A percentile compares a stretch with the other conserved stretches of the same genome.
These are phyloP conservation scores for Pythium vanterpoolii DNA, from an alignment of 352 stramenopile genomes.

Conservation along the genomic window DNA sequence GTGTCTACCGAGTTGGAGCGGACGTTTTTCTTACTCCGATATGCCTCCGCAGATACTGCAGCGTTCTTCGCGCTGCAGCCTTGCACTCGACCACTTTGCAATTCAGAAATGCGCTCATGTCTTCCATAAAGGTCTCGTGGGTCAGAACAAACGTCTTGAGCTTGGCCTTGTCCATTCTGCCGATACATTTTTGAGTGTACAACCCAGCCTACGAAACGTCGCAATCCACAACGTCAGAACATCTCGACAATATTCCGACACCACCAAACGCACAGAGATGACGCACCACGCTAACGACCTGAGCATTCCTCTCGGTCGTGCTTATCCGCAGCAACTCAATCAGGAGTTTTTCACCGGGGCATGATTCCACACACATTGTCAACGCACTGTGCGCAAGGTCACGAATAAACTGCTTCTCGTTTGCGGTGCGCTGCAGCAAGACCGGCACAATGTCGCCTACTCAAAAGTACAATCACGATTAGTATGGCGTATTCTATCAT, in stretches of 20 bases:
- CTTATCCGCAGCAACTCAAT: constrained; percentile 14
- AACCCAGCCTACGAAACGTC: constrained; percentile 19
- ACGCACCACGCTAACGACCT: constrained; percentile 23
- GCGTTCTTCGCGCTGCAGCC: constrained; percentile 38
- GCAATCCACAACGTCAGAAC: neutral
- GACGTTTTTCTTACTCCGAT: constrained; percentile 36
- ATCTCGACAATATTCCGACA: neutral
- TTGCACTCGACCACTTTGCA: constrained; percentile 78
- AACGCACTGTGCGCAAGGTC: constrained; percentile 39
- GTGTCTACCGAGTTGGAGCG: neutral
- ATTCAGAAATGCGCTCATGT: constrained; percentile 55
- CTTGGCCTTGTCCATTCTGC: constrained; percentile 35
- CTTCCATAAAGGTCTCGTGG: constrained; percentile 43
- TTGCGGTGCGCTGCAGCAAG: constrained; percentile 45
- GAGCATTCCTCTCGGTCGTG: constrained; percentile 21
- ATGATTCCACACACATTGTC: constrained; percentile 10
- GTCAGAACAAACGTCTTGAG: constrained; percentile 40
- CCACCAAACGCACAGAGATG: neutral
- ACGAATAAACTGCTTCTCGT: constrained; percentile 75
- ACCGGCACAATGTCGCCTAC: constrained; percentile 45
- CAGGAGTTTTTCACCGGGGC: constrained; percentile 13
- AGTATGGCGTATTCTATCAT: neutral
- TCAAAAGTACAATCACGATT: neutral
- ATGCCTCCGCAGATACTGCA: constrained; percentile 44
- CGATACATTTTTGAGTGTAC: constrained; percentile 52